These are phyloP conservation scores for Hirschioporus abietinus DNA, from an alignment of 768 basidiomycete genomes.

Conservation along the genomic window DNA sequence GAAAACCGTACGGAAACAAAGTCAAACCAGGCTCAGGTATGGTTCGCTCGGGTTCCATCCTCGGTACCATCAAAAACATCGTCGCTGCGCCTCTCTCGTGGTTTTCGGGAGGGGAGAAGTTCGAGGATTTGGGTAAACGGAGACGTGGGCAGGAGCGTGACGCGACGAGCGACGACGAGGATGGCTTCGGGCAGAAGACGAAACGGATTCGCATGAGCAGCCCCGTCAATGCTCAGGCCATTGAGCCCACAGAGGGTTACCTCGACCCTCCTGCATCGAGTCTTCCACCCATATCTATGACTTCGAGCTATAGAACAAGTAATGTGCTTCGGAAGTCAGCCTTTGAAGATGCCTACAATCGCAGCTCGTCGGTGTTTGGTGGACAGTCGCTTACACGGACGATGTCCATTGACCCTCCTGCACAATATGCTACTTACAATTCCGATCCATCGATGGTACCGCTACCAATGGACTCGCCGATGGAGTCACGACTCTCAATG, in stretches of 20 bases:
- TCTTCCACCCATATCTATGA: constrained; percentile 23
- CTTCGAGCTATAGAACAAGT: background rate
- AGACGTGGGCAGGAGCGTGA: constrained; percentile 29
- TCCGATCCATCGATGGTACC: constrained; percentile 14
- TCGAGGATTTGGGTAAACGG: constrained; percentile 52
- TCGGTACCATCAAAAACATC: constrained; percentile 59
- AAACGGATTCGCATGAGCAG: constrained; percentile 54
- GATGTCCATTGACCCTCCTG: constrained; percentile 70
- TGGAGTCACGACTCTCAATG: constrained; percentile 26
- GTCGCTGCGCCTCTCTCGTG: constrained; percentile 56
- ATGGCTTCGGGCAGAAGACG: constrained; percentile 28
- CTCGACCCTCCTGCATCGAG: constrained; percentile 50
- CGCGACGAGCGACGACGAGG: constrained; percentile 25
- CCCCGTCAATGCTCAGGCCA: constrained; percentile 27
- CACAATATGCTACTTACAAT: constrained; percentile 28
- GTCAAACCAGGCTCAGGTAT: constrained; percentile 17
- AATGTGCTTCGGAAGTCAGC: background rate
- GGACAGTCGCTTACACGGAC: constrained; percentile 39
- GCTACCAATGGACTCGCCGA: constrained; percentile 7
- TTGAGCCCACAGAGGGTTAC: constrained; percentile 29
- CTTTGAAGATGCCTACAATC: background rate
- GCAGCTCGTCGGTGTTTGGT: background rate
- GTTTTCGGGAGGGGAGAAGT: constrained; percentile 45
- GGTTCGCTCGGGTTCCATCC: constrained; percentile 51
- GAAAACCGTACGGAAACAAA: background rate